These are phyloP conservation scores for Lepidium campestre DNA, from an alignment of 441 rosid species.

Conservation along the genomic window DNA sequence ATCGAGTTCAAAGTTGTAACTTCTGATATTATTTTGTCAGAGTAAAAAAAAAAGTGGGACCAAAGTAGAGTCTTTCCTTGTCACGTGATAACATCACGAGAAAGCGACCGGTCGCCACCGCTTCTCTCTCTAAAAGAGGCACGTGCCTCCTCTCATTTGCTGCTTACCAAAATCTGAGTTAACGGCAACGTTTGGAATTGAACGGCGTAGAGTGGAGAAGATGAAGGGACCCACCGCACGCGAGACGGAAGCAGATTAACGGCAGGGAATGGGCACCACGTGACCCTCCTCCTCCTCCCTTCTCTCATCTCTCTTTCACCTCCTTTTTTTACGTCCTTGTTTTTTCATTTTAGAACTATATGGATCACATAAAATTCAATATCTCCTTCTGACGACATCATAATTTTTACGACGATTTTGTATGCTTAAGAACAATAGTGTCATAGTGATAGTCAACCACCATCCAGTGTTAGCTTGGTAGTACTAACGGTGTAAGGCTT, in stretches of 20 bases:
- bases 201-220: not conserved
- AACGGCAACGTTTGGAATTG: constrained; percentile 13
- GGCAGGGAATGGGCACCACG: constrained; percentile 76
- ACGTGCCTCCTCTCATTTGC: constrained; percentile 37
- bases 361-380: too few species aligned
- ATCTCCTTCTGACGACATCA: too few species aligned
- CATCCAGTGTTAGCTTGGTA: too few species aligned
- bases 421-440: too few species aligned
- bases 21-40: constrained; percentile 7
- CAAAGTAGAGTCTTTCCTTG: not conserved
- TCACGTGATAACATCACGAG: constrained; percentile 66
- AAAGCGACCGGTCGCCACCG: constrained; percentile 32
- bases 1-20: constrained; percentile 1
- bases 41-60: constrained; percentile 20
- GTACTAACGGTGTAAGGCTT: too few species aligned
- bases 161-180: not conserved
- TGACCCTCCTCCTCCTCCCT: constrained; percentile 32
- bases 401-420: too few species aligned
- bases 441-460: too few species aligned
- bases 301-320: not conserved
- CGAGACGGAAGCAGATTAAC: constrained; percentile 53
- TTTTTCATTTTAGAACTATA: not conserved
- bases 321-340: constrained; percentile 18
- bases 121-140: constrained; percentile 29
- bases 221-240: constrained; percentile 61